Evolutionary conservation across 352 stramenopile species (phyloP).

Genomic region (Phytophthora megakarya): DNA sequence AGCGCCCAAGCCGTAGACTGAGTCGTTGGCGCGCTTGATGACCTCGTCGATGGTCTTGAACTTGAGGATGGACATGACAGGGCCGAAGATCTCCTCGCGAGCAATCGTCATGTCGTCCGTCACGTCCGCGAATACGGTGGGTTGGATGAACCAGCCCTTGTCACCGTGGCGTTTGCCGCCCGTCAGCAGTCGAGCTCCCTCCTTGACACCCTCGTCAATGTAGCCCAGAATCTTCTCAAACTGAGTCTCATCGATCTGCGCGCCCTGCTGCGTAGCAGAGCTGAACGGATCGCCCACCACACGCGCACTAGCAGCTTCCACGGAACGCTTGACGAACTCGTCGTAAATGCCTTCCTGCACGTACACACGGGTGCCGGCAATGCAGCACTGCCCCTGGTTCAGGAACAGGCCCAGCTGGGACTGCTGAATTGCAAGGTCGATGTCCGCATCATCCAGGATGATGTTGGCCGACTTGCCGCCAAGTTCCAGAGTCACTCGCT

Average conservation of each 20-base stretch:
- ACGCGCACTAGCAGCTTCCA: slow-evolving; percentile 55
- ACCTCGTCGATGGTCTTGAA: slow-evolving; percentile 92
- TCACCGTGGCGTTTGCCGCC: slow-evolving; percentile 77
- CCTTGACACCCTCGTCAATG: slow-evolving; percentile 73
- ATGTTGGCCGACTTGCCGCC: slow-evolving; percentile 83
- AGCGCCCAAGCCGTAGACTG: slow-evolving; percentile 85
- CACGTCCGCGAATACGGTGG: slow-evolving; percentile 91
- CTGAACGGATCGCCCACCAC: slow-evolving; percentile 63
- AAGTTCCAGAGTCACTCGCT: slow-evolving; percentile 77
- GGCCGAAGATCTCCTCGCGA: slow-evolving; percentile 93
- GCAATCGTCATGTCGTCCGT: slow-evolving; percentile 89
- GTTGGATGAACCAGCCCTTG: slow-evolving; percentile 91
- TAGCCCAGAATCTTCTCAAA: slow-evolving; percentile 89
- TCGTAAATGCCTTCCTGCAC: slow-evolving; percentile 91
- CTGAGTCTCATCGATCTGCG: slow-evolving; percentile 67
- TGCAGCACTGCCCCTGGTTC: slow-evolving; percentile 90
- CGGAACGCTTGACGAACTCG: slow-evolving; percentile 75
- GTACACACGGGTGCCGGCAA: slow-evolving; percentile 81
- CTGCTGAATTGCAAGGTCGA: slow-evolving; percentile 58
- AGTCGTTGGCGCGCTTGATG: slow-evolving; percentile 87
- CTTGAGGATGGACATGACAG: slow-evolving; percentile 88
- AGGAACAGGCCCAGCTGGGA: slow-evolving; percentile 77
- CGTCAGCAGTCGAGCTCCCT: slow-evolving; percentile 83
- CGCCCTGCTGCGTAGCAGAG: slow-evolving; percentile 44
- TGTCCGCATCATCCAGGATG: slow-evolving; percentile 72